Conservation (phyloP, 2,329 filamentous ascomycete genomes). For the Nemania diffusa region DNA sequence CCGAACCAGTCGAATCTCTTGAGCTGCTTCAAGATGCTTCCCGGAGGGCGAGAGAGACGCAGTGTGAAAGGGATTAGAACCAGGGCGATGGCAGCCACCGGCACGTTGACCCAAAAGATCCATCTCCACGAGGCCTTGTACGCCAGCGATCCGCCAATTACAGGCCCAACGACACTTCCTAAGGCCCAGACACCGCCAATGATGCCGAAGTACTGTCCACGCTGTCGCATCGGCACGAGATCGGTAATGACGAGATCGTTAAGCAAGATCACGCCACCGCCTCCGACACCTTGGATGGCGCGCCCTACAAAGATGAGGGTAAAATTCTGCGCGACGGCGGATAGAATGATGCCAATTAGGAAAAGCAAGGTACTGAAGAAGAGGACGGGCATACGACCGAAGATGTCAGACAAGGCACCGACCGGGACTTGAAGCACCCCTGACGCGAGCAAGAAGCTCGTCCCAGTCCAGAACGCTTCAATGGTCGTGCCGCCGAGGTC, state of each 20-base stretch:
- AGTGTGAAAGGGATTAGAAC: neutral
- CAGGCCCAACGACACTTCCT: neutral
- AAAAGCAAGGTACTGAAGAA: neutral
- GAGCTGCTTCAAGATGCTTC: neutral
- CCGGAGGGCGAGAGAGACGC: neutral
- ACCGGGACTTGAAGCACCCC: too few species aligned
- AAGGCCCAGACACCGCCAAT: neutral
- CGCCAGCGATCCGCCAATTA: neutral
- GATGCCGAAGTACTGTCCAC: neutral
- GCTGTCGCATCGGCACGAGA: neutral
- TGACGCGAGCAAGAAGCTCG: neutral
- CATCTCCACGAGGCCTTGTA: neutral
- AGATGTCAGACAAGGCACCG: too few species aligned
- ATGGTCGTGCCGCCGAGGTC: neutral
- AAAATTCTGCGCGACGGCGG: too few species aligned
- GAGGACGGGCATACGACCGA: neutral
- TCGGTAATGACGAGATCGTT: neutral
- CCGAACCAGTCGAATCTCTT: neutral
- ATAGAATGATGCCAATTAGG: too few species aligned
- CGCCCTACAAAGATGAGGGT: too few species aligned
- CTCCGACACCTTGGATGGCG: neutral
- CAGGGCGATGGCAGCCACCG: neutral
- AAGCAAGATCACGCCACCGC: neutral
- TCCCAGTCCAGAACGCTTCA: neutral
- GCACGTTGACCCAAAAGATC: neutral